phyloP scores from a whole-genome alignment of 2,329 filamentous ascomycete genomes.

The Exophiala oligosperma region DNA sequence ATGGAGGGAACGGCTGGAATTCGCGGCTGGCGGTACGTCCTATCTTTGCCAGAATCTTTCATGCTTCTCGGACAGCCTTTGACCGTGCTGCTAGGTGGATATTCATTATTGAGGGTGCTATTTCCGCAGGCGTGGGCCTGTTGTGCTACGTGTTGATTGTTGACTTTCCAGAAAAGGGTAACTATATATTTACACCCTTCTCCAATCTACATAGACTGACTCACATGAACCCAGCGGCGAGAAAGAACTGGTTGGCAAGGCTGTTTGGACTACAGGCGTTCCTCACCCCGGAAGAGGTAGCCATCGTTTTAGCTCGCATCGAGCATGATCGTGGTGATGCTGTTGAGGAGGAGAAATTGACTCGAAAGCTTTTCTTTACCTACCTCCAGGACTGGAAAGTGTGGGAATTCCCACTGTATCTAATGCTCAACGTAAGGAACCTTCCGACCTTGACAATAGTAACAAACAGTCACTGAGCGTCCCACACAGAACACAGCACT shows the following conservation, averaged over 20 bases:
- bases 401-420: slow-evolving; percentile 20
- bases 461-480: too few relatives aligned
- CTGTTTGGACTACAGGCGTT: slow-evolving; percentile 16
- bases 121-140: slow-evolving; percentile 34
- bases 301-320: slow-evolving; percentile 37
- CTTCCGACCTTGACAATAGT: too few relatives aligned
- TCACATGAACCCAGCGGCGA: slow-evolving; percentile 9
- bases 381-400: slow-evolving; percentile 39
- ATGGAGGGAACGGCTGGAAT: slow-evolving; percentile 32
- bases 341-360: slow-evolving; percentile 29
- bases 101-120: slow-evolving; percentile 33
- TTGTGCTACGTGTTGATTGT: slow-evolving; percentile 40
- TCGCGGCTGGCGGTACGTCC: slow-evolving; percentile 35
- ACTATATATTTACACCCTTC: too few relatives aligned
- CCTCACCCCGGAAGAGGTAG: slow-evolving; percentile 28
- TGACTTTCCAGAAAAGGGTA: slow-evolving; percentile 37
- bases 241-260: neutral
- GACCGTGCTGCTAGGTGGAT: slow-evolving; percentile 18
- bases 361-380: slow-evolving; percentile 27
- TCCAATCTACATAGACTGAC: too few relatives aligned
- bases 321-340: slow-evolving; percentile 39
- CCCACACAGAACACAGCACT: neutral
- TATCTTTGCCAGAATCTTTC: slow-evolving; percentile 4
- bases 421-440: neutral
- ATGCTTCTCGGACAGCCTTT: too few relatives aligned